Percentiles rank a stretch among this genome's conserved stretches.
These are phyloP conservation scores for Penicillium sp. DNA, from an alignment of 2,329 filamentous ascomycete genomes.

Conservation along the genomic window DNA sequence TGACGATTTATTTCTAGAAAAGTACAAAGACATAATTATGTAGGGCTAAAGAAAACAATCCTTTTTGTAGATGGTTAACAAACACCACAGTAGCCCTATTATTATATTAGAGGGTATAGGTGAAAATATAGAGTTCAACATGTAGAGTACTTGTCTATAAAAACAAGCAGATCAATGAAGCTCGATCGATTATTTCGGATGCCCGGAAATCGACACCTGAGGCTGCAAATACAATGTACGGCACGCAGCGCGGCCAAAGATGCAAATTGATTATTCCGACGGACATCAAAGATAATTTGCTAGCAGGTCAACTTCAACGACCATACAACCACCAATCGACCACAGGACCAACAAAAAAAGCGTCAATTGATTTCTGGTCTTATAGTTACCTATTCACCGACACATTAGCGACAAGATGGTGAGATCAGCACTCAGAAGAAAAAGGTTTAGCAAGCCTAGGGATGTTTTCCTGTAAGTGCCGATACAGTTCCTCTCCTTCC, in stretches of 20 bases:
- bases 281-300: background rate
- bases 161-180: too few relatives aligned
- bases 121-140: too few relatives aligned
- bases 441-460: background rate
- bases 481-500: background rate
- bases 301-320: background rate
- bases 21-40: too few relatives aligned
- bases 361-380: background rate
- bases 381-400: background rate
- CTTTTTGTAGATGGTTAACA: too few relatives aligned
- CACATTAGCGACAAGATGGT: background rate
- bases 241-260: constrained; percentile 32
- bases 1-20: too few relatives aligned
- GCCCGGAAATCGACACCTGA: background rate
- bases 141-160: background rate
- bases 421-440: background rate
- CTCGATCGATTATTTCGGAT: too few relatives aligned
- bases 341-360: background rate
- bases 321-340: background rate
- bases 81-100: too few relatives aligned
- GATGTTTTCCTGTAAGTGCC: constrained; percentile 53
- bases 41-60: too few relatives aligned
- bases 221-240: constrained; percentile 20
- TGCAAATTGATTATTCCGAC: constrained; percentile 21
- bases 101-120: too few relatives aligned